Base-by-base conservation (phyloP, 805 yeast species). In the Ogataea degrootiae region DNA sequence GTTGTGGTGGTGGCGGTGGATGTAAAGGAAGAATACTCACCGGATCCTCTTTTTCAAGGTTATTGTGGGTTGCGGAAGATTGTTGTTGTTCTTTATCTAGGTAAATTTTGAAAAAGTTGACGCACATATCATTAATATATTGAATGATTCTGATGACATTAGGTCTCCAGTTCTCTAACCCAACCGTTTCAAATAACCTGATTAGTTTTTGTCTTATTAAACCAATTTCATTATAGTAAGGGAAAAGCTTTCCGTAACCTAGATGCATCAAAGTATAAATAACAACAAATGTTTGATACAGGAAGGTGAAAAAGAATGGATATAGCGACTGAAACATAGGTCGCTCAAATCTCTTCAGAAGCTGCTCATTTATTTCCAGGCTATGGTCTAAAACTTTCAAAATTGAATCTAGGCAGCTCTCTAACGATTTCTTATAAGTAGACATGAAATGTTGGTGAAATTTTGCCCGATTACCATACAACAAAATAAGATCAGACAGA, bases 241-340 rank as follows among this genome's bases (percentile, higher is more conserved):
- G 49, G 1, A 53, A 45, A 40, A 66, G 48, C 33, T 64, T 67
- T 16, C 63, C 63, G 45, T 63, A 70, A 22, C 72, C 72, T 45
- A 72, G 61, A 55, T 75, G 77, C 54, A 77, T 59, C 51, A 76
- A 58, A 0, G 79, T 75, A 61, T 71, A 77, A 21, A 73, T 67
- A 21, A 76, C 79, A 45, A 77, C 73, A 43, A 77, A 64, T 2
- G 80, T 78, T 55, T 77, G 82, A 57, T 76, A 75, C 11, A 75
- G 61, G 44, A 75, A 76, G 2, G 77, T 68, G 53, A 73, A 74
- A 44, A 75, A 68, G 48, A 75, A 75, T 16, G 80, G 82, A 50
- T 69, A 74, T 38, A 65, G 36, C 54, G 61, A 53, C 67, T 63
- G 66, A 68, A 76, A 61, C 21, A 51, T 48, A 11, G 62, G 55